Conservation (phyloP, 371 early-diverging fungal species). For the Apophysomyces elegans region DNA sequence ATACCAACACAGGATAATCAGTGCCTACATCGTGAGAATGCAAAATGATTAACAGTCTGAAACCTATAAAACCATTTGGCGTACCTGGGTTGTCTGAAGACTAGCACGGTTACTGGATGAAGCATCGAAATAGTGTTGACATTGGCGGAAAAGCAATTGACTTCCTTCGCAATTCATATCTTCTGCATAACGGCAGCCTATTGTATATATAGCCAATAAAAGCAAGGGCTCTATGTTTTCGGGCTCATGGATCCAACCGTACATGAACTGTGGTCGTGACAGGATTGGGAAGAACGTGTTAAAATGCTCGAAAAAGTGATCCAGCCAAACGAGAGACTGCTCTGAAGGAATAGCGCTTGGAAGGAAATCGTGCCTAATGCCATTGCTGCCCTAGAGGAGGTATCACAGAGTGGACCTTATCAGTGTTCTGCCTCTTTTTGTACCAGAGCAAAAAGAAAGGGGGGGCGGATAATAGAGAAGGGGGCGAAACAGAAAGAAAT, state of each 20-base stretch:
- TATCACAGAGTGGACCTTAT: conserved; percentile 51
- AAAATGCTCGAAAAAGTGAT: conserved; percentile 43
- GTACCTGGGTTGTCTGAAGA: conserved; percentile 37
- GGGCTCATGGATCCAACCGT: conserved; percentile 23
- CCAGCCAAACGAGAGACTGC: conserved; percentile 19
- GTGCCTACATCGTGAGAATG: conserved; percentile 11
- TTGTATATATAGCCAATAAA: conserved; percentile 33
- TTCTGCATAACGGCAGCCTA: conserved; percentile 33
- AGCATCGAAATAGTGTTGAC: neutral
- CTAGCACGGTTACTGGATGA: conserved; percentile 13
- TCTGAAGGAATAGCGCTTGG: conserved; percentile 1
- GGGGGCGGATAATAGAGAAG: neutral
- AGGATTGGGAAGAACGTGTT: conserved; percentile 51
- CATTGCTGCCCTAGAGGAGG: conserved; percentile 54
- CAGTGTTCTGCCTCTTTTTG: conserved; percentile 34
- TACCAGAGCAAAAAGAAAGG: neutral
- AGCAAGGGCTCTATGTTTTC: conserved; percentile 35
- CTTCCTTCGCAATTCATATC: neutral
- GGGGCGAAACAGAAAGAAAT: neutral
- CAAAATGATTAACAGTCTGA: neutral
- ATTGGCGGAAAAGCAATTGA: neutral
- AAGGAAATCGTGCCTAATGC: conserved; percentile 31
- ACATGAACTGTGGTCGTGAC: conserved; percentile 39
- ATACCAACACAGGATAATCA: conserved; percentile 21
- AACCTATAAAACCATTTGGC: neutral